A percentile compares a stretch with the other conserved stretches of the same genome.
Conservation (phyloP, 345 rosid species). For the thale cress (Arabidopsis thaliana) region TAIR10.1 NC_003076.8:21422501-21423000, state of each 20-base stretch:
- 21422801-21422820: conserved; percentile 32
- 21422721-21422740: conserved; percentile 17
- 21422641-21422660: neutral
- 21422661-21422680: neutral
- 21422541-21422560: too few species aligned
- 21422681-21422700: neutral
- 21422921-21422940: conserved; percentile 29
- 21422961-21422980: conserved; percentile 28
- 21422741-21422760: conserved; percentile 41
- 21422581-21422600: too few species aligned
- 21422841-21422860: conserved; percentile 20
- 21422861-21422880: conserved; percentile 39
- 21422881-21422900: conserved; percentile 7
- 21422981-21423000: conserved; percentile 36
- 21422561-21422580: too few species aligned
- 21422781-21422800: conserved; percentile 32
- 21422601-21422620: neutral
- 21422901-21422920: conserved; percentile 26
- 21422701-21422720: neutral
- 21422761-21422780: conserved; percentile 36
- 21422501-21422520: too few species aligned
- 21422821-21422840: conserved; percentile 3
- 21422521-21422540: too few species aligned
- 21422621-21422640: neutral
- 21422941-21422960: conserved; percentile 29